These are phyloP conservation scores for Neonectria hederae DNA, from an alignment of 2,329 filamentous ascomycete genomes.

Conservation along the genomic window DNA sequence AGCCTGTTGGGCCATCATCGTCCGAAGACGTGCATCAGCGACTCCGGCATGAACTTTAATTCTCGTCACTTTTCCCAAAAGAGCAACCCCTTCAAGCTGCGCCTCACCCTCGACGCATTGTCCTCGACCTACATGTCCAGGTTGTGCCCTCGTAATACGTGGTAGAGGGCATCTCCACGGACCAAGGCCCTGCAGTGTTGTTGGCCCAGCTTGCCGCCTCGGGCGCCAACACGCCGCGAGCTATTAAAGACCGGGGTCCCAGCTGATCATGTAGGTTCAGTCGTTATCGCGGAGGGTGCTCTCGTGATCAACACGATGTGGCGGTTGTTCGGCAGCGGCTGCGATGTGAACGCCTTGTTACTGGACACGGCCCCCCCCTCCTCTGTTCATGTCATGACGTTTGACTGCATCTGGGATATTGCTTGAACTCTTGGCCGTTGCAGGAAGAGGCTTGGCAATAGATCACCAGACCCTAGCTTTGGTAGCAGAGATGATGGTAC, in stretches of 20 bases:
- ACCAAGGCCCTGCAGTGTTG: not conserved
- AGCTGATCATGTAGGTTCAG: not conserved
- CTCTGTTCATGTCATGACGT: not conserved
- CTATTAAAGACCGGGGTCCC: not conserved
- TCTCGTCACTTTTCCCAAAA: conserved; percentile 6
- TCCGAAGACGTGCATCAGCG: conserved; percentile 27
- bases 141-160: not conserved
- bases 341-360: not conserved
- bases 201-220: not conserved
- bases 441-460: not conserved
- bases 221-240: not conserved
- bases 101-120: not conserved
- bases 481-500: not conserved
- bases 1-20: not conserved
- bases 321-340: not conserved
- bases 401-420: not conserved
- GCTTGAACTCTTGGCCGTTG: not conserved
- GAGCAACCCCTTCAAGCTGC: not conserved
- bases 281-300: not conserved
- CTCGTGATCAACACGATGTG: not conserved
- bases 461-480: not conserved
- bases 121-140: not conserved
- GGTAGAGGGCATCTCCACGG: not conserved
- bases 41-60: conserved; percentile 29
- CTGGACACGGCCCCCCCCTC: not conserved